Evolutionary conservation across 1,284 basidiomycete genomes (phyloP), one percentile per base, ranked within the genome.

Genomic region (Gymnopus androsaceus): DNA sequence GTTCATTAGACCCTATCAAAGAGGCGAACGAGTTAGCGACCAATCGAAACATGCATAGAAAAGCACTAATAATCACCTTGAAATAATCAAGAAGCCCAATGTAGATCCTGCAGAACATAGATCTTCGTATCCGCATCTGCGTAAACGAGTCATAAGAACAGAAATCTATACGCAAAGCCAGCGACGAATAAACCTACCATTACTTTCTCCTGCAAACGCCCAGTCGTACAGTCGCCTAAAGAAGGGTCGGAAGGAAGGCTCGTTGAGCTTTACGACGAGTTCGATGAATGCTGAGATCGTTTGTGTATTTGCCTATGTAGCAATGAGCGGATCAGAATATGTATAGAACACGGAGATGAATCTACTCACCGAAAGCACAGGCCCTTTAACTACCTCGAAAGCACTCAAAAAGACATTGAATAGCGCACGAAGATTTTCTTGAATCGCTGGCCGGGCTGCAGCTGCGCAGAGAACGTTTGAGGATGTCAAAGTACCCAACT

Each of bases 191-290:
- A 25, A 52, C 79, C 56, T 68, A 87, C 85, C 73, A 36, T n/a
- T n/a, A n/a, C 71, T 69, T 38, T 78, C 77, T 53, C 79, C 77
- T 1, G 76, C 79, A 61, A 95, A 95, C 0, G 94, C 94, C 96
- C 97, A 99, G 70, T 99, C 96, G 67, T 93, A 95, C 61, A 95
- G 74, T 59, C 88, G 87, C 58, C 95, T 85, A 79, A 98, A 97
- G 17, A 98, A 75, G 2, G 96, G 96, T 63, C 87, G 86, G 86
- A 99, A 98, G 0, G 90, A 83, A 0, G 87, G 84, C 67, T 99
- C 97, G 66, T 96, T 98, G 51, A 99, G 80, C 73, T 98, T 98
- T 60, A 94, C 84, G 9, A 95, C 92, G 15, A 98, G 76, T 67
- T 95, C 90, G 21, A 90, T 78, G 79, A 97, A 98, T 2, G 94